A percentile compares a stretch with the other conserved stretches of the same genome.
These are phyloP conservation scores for Acarospora socialis DNA, from an alignment of 2,329 filamentous ascomycete species.

Conservation along the genomic window DNA sequence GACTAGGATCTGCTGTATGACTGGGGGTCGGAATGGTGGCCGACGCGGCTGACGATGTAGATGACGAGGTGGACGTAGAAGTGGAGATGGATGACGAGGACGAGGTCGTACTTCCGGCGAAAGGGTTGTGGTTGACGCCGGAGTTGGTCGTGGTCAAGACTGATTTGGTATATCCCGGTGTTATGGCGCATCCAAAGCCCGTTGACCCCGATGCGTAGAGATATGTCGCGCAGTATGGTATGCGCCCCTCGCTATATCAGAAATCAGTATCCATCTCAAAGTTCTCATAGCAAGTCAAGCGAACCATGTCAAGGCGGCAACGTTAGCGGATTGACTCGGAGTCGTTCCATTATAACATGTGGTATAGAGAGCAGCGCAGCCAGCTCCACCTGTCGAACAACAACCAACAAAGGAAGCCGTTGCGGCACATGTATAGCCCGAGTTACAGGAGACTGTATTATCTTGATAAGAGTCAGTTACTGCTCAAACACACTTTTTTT, in stretches of 20 bases:
- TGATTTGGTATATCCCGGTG: slow-evolving; percentile 2
- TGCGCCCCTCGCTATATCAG: slow-evolving; percentile 1
- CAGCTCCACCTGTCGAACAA: slow-evolving; percentile 1
- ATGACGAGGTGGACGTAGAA: not conserved
- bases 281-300: not conserved
- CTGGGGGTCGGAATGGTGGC: not conserved
- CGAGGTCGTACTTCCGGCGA: not conserved
- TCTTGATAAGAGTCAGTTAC: slow-evolving; percentile 1
- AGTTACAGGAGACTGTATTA: slow-evolving; percentile 4
- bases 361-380: slow-evolving; percentile 1
- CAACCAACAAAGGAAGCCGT: slow-evolving; percentile 3
- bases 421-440: slow-evolving; percentile 5
- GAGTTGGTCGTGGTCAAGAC: slow-evolving; percentile 4
- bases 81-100: not conserved
- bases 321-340: not conserved
- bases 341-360: slow-evolving; percentile 6
- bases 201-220: not conserved
- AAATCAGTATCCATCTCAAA: not conserved
- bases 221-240: slow-evolving; percentile 6
- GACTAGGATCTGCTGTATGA: too few relatives aligned
- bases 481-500: not conserved
- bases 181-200: slow-evolving; percentile 2
- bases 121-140: slow-evolving; percentile 1
- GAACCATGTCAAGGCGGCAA: slow-evolving; percentile 6
- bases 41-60: not conserved